A percentile compares a stretch with the other conserved stretches of the same genome.
Conservation (phyloP, 2,329 filamentous ascomycete species). For the Epicoccum nigrum region DNA sequence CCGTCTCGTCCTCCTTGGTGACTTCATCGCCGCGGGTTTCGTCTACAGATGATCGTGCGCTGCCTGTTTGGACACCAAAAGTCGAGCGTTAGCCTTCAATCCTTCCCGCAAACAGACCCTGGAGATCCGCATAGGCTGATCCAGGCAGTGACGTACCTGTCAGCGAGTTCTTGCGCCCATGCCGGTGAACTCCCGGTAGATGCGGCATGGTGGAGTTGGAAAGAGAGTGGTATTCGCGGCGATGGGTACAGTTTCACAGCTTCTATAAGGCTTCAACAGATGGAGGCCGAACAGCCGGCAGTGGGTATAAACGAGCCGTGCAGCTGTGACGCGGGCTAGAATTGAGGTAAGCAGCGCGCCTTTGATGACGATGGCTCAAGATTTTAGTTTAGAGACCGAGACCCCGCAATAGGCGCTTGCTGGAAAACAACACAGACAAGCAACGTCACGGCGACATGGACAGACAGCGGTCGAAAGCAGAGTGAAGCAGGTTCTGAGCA, state of each 20-base stretch:
- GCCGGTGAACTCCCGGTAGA: conserved; percentile 32
- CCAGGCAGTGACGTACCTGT: conserved; percentile 35
- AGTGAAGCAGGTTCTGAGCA: conserved; percentile 8
- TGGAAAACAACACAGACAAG: conserved; percentile 2
- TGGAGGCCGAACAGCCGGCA: conserved; percentile 14
- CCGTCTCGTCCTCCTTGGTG: conserved; percentile 69
- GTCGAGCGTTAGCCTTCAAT: conserved; percentile 24
- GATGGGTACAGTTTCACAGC: neutral
- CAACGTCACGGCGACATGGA: conserved; percentile 9
- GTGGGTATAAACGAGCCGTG: conserved; percentile 22
- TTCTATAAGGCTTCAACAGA: neutral
- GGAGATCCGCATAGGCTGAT: conserved; percentile 4
- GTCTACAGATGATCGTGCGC: conserved; percentile 51
- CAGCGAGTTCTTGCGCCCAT: conserved; percentile 34
- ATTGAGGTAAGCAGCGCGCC: conserved; percentile 24
- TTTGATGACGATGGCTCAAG: conserved; percentile 36
- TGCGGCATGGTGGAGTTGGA: conserved; percentile 47
- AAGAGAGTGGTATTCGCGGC: neutral
- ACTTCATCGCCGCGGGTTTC: conserved; percentile 44
- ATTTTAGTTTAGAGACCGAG: conserved; percentile 25
- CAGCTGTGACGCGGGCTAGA: conserved; percentile 22
- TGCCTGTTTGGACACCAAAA: conserved; percentile 34
- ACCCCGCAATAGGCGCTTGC: conserved; percentile 22
- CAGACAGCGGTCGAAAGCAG: neutral
- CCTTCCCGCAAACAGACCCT: neutral